These are phyloP conservation scores for Neurospora sp. DNA, from an alignment of 495 filamentous ascomycete species.

Conservation along the genomic window DNA sequence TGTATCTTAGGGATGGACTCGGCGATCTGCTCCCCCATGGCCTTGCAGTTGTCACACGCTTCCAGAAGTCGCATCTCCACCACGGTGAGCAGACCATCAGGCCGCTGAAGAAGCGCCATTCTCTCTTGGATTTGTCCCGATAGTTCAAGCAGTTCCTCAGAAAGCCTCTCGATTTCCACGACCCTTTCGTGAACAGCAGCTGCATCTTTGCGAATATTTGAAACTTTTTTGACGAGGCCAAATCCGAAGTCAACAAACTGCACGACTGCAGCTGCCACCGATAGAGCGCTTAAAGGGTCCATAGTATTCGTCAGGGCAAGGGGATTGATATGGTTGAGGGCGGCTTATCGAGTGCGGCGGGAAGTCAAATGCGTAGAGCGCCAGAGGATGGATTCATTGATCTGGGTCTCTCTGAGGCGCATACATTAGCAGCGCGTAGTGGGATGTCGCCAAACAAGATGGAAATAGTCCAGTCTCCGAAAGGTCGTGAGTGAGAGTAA, in stretches of 20 bases:
- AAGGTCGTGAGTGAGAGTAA: not conserved
- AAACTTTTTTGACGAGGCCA: not conserved
- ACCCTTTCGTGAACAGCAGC: not conserved
- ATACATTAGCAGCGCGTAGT: not conserved
- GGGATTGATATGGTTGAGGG: not conserved
- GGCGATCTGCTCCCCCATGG: not conserved
- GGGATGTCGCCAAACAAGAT: not conserved
- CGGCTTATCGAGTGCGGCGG: not conserved
- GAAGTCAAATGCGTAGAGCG: not conserved
- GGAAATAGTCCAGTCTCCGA: not conserved
- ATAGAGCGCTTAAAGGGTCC: constrained; percentile 7
- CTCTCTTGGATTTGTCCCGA: not conserved
- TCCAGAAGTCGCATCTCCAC: not conserved
- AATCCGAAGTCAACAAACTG: not conserved
- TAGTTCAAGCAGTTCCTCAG: not conserved
- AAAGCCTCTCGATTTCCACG: not conserved
- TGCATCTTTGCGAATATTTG: not conserved
- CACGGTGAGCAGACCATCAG: not conserved
- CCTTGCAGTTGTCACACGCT: not conserved
- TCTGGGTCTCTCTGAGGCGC: not conserved
- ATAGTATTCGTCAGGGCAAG: not conserved
- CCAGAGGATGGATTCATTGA: not conserved
- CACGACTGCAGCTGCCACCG: not conserved
- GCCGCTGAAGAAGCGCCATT: not conserved
- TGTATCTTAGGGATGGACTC: not conserved